Base-by-base conservation (phyloP, 305 asterid species). In the Plantago coronopus region DNA sequence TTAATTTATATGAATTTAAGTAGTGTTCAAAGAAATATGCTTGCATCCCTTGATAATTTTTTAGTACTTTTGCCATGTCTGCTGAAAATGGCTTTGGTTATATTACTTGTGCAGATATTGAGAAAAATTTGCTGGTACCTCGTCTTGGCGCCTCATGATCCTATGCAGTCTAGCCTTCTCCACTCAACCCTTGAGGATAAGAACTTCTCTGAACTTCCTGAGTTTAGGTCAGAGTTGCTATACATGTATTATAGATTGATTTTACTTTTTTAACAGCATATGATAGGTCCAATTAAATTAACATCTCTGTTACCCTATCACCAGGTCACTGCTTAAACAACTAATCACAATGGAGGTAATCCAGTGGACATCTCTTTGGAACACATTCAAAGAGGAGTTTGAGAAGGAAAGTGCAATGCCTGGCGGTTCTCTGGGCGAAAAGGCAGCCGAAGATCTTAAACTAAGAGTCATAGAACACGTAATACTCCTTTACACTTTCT, bases 281-380 rank as follows among this genome's bases (percentile, higher is more conserved):
- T 59, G 18, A 46, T 16, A 60, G 53, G 27, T 22, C 40, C 40
- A 34, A 34, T 12, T 34, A 23, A 42, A 47, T 54, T 47, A 40
- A 49, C 19, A 3, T 38, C 54, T 42, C 23, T 45, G 23, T 61
- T 22, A 34, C 67, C 57, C 27, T 74, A 51, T 55, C 49, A 7
- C 37, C 48, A 91, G 97, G 87, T 67, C 65, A 72, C 76, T 91
- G 63, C 62, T 88, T 80, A 91, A 88, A 68, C 96, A 88, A 71
- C 73, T 91, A 43, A 84, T 87, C 55, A 91, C 97, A 50, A 88
- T 91, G 96, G 97, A 91, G 80, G 97, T 91, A 31, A 81, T 91
- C 68, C 86, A 74, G 70, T 91, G 97, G 97, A 88, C 83, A 34
- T 59, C 77, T 68, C 72, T 91, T 63, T 91, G 97, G 97, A 78